These are phyloP conservation scores for Trematosphaeria pertusa DNA, from an alignment of 2,329 filamentous ascomycete species.

Conservation along the genomic window DNA sequence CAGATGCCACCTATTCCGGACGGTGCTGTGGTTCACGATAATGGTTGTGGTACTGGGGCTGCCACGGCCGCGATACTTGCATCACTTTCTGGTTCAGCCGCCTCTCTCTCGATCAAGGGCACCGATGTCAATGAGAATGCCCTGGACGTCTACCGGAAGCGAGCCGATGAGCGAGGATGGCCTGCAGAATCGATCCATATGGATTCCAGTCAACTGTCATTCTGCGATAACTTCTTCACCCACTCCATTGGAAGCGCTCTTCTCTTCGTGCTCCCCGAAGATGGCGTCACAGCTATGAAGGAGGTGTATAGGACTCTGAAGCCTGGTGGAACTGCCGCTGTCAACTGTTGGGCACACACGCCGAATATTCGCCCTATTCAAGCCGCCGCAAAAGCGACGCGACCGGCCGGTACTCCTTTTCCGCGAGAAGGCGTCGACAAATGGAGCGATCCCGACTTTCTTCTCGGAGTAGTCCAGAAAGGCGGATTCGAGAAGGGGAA, in stretches of 20 bases:
- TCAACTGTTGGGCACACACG: constrained; percentile 17
- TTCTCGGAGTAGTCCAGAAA: constrained; percentile 3
- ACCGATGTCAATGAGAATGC: constrained; percentile 13
- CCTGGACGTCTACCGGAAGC: constrained; percentile 9
- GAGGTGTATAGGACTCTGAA: constrained; percentile 25
- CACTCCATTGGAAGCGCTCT: constrained; percentile 13
- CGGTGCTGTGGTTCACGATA: constrained; percentile 12
- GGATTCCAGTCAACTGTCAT: constrained; percentile 7
- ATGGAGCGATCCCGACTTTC: constrained; percentile 7
- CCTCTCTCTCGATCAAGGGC: constrained; percentile 2
- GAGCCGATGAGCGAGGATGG: constrained; percentile 1
- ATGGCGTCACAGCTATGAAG: constrained; percentile 17
- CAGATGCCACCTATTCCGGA: constrained; percentile 5
- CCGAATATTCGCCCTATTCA: constrained; percentile 15
- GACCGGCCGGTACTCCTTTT: constrained; percentile 9
- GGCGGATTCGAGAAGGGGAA: constrained; percentile 13
- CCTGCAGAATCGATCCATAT: constrained; percentile 13
- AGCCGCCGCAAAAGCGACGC: constrained; percentile 7
- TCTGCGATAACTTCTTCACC: constrained; percentile 14
- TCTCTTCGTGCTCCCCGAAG: constrained; percentile 15
- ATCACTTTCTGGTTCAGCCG: background rate
- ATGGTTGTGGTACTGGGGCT: constrained; percentile 20
- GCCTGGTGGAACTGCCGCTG: constrained; percentile 9
- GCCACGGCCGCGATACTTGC: constrained; percentile 11
- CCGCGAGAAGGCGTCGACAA: constrained; percentile 7